Evolutionary conservation across 257 asterid genomes (phyloP), one percentile per base, ranked within the genome.

Genomic region (Solanum verrucosum): DNA sequence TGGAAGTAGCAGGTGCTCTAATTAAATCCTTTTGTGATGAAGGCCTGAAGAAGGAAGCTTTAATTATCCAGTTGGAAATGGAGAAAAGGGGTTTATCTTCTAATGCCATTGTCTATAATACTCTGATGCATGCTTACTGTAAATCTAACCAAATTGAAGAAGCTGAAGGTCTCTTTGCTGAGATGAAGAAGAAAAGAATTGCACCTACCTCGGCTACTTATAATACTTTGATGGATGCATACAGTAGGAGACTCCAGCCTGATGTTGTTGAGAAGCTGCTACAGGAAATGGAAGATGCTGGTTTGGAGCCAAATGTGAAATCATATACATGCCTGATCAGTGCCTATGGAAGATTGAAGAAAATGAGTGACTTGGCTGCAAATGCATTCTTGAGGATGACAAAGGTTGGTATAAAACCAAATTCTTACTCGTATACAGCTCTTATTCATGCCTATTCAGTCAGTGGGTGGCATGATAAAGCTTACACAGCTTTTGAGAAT

Each of bases 241-340:
- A 97, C 89, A 93, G 99, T 91, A 91, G 93, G 93, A 93, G 98
- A 88, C 92, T 93, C 94, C 95, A 97, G 83, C 98, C 99, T 11
- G 96, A 96, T 34, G 90, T 94, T 38, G 98, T 96, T 35, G 99
- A 97, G 93, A 94, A 93, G 68, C 90, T 97, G 84, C 91, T 96
- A 49, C 88, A 88, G 85, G 99, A 96, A 87, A 95, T 97, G 99
- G 98, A 93, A 91, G 94, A 77, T 37, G 38, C 65, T 34, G 95
- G 96, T 6, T 88, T 96, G 90, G 92, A 91, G 89, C 96, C 99
- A 6, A 93, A 96, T 87, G 99, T 93, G 15, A 94, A 90, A 89
- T 97, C 99, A 6, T 97, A 96, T 88, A 95, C 99, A 0, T 94
- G 99, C 84, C 89, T 97, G 84, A 94, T 97, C 85, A 97, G 98